Conservation (phyloP, 345 rosid species). For the Eucalyptus camaldulensis region DNA sequence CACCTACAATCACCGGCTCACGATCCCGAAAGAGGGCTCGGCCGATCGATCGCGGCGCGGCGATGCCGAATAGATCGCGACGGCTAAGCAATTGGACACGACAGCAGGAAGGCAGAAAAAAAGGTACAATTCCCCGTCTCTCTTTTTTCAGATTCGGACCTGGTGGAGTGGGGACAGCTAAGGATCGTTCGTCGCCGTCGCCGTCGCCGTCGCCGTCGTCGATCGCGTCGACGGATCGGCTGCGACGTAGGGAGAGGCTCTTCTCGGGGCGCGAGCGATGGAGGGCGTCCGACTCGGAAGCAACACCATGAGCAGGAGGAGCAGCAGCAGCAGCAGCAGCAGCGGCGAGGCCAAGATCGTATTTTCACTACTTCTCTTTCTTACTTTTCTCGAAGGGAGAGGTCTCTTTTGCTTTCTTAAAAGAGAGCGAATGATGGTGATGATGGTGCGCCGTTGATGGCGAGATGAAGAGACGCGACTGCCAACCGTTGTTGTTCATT, state of each 20-base stretch:
- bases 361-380: not conserved
- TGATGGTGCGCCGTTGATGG: not conserved
- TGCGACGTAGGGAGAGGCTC: not conserved
- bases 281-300: not conserved
- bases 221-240: not conserved
- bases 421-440: not conserved
- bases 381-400: not conserved
- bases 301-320: not conserved
- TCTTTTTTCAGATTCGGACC: not conserved
- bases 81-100: not conserved
- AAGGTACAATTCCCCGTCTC: not conserved
- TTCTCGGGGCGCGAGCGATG: not conserved
- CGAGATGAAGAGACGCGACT: not conserved
- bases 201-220: not conserved
- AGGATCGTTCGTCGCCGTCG: not conserved
- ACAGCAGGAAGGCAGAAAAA: not conserved
- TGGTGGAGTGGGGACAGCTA: not conserved
- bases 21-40: not conserved
- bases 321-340: too few relatives aligned
- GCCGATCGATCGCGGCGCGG: not conserved
- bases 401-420: not conserved
- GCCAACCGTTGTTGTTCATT: not conserved
- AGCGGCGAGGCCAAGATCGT: not conserved
- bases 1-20: not conserved
- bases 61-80: not conserved